Evolutionary conservation across 1,284 basidiomycete species (phyloP).

Genomic region (Ceratobasidium sp.): DNA sequence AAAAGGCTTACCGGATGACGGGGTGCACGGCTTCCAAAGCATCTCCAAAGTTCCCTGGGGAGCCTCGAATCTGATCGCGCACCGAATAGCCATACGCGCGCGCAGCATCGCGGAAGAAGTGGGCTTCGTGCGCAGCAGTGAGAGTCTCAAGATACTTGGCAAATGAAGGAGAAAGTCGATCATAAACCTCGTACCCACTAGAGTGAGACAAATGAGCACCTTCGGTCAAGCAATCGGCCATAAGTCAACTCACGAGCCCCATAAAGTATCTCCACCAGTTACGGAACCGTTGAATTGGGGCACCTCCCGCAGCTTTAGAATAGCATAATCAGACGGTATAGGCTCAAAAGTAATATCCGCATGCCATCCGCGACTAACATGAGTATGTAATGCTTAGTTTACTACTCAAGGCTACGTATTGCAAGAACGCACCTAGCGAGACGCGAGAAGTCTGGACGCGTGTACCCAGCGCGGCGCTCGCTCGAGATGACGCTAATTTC

Average conservation of each 20-base stretch:
- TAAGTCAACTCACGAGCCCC: constrained; percentile 51
- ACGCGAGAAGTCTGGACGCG: constrained; percentile 28
- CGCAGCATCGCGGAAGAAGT: constrained; percentile 59
- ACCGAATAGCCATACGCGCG: constrained; percentile 49
- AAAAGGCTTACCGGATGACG: constrained; percentile 55
- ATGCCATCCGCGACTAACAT: constrained; percentile 63
- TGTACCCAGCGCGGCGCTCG: constrained; percentile 52
- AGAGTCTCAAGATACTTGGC: constrained; percentile 67
- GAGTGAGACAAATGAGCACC: neutral
- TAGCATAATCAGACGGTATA: constrained; percentile 72
- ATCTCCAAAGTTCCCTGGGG: constrained; percentile 68
- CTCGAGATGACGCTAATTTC: constrained; percentile 64
- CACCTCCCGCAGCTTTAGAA: constrained; percentile 68
- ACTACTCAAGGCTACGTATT: neutral
- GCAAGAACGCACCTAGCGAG: constrained; percentile 10
- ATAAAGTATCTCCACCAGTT: constrained; percentile 58
- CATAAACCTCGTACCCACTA: constrained; percentile 71
- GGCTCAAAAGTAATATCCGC: constrained; percentile 77
- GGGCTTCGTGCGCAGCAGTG: constrained; percentile 67
- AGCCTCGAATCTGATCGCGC: constrained; percentile 58
- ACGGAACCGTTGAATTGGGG: constrained; percentile 53
- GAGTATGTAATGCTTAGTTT: constrained; percentile 41
- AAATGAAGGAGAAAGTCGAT: constrained; percentile 67
- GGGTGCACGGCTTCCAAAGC: constrained; percentile 67
- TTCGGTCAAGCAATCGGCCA: neutral